phyloP scores from a whole-genome alignment of 2,329 filamentous ascomycete genomes.

The Fusarium humuli region DNA sequence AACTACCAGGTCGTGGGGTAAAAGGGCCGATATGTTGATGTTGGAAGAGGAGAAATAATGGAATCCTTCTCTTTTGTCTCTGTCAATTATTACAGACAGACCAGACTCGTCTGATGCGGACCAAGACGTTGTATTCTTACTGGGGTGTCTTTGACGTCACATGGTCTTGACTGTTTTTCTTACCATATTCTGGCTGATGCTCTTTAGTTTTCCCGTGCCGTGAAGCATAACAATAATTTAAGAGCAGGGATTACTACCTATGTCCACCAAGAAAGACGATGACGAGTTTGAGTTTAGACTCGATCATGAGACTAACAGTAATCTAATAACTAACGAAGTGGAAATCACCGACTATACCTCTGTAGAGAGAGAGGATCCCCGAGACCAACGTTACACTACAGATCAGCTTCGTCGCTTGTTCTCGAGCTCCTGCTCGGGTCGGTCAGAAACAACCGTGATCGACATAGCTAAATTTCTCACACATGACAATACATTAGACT shows the following conservation, averaged over 20 bases:
- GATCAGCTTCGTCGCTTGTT: background rate
- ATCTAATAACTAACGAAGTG: background rate
- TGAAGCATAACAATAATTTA: background rate
- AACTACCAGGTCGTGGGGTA: slow-evolving; percentile 29
- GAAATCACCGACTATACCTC: background rate
- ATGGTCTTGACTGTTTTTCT: background rate
- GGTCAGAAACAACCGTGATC: slow-evolving; percentile 29
- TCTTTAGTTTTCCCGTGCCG: background rate
- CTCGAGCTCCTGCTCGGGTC: background rate
- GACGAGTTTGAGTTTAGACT: background rate
- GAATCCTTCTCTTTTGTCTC: background rate
- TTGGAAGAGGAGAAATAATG: background rate
- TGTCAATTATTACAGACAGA: too few relatives aligned
- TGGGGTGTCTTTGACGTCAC: slow-evolving; percentile 3
- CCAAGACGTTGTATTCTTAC: slow-evolving; percentile 2
- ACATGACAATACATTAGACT: background rate
- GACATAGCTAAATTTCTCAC: slow-evolving; percentile 27
- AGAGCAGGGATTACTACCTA: background rate
- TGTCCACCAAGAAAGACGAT: background rate
- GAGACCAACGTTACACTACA: slow-evolving; percentile 24
- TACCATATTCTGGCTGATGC: background rate
- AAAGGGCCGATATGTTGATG: slow-evolving; percentile 39
- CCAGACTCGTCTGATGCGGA: background rate
- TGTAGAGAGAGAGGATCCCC: background rate
- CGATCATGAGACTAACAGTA: background rate